phyloP scores from a whole-genome alignment of 108 stramenopile species.

The Schizochytrium sp. region DNA sequence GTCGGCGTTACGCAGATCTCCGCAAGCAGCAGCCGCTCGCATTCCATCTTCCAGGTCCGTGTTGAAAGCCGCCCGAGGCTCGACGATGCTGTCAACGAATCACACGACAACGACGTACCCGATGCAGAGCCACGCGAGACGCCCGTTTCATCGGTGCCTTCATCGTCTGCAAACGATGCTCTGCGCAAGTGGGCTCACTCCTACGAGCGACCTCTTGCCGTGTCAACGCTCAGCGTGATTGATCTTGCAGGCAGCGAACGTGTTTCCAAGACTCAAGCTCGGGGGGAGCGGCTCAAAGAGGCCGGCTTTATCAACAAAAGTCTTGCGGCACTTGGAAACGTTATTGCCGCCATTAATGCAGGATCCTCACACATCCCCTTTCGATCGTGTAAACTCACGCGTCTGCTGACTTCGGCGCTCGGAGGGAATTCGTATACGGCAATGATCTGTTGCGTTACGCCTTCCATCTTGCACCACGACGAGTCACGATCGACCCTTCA shows the following conservation, averaged over 20 bases:
- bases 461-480: conserved; percentile 26
- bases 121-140: background rate
- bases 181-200: background rate
- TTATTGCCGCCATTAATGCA: conserved; percentile 60
- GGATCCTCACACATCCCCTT: conserved; percentile 16
- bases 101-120: background rate
- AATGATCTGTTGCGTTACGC: conserved; percentile 40
- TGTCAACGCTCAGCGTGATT: background rate
- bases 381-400: conserved; percentile 4
- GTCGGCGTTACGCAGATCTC: background rate
- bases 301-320: conserved; percentile 61
- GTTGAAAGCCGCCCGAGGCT: background rate
- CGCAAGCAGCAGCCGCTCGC: background rate
- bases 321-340: conserved; percentile 51
- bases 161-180: background rate
- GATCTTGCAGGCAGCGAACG: conserved; percentile 17
- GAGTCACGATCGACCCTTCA: conserved; percentile 46
- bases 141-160: background rate
- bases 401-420: conserved; percentile 16
- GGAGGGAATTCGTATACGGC: conserved; percentile 19
- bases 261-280: conserved; percentile 23
- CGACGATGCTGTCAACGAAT: background rate
- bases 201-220: background rate
- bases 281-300: conserved; percentile 58
- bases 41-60: background rate